Conservation (phyloP, 192 early-diverging fungal species). For the Haplosporangium gracile region DNA sequence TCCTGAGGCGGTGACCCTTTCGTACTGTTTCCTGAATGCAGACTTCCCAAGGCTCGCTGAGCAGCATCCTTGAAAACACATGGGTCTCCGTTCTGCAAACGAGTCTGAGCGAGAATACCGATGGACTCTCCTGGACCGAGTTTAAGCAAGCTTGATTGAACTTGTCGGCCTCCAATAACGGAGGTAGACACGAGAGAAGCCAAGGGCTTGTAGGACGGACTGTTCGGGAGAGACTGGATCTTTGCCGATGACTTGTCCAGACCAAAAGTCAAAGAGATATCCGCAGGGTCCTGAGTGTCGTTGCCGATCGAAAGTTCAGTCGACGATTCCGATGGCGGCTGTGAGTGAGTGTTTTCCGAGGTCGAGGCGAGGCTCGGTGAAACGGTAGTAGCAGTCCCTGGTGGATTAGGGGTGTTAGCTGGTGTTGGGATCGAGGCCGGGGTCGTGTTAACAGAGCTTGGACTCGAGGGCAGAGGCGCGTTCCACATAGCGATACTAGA, state of each 20-base stretch:
- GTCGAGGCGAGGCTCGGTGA: background rate
- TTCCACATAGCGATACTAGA: constrained; percentile 18
- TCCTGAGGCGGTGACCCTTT: background rate
- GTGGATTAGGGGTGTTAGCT: constrained; percentile 33
- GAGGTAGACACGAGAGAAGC: constrained; percentile 13
- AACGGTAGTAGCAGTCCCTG: background rate
- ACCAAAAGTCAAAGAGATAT: too few relatives aligned
- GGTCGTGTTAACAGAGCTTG: constrained; percentile 7
- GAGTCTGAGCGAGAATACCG: background rate
- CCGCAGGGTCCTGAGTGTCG: background rate
- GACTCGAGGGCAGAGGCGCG: constrained; percentile 6
- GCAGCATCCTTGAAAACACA: constrained; percentile 26
- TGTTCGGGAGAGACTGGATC: constrained; percentile 14
- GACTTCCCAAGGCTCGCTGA: constrained; percentile 10
- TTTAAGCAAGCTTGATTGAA: constrained; percentile 13
- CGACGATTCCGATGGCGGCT: background rate
- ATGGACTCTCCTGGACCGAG: background rate
- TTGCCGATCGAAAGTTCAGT: background rate
- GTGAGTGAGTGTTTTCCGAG: background rate
- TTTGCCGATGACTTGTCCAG: background rate
- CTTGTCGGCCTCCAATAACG: constrained; percentile 4
- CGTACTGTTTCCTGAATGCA: background rate
- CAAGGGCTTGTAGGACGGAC: constrained; percentile 26
- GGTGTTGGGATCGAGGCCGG: constrained; percentile 31
- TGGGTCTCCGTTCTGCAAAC: constrained; percentile 3